Evolutionary conservation across 371 early-diverging fungal genomes (phyloP), one percentile per base, ranked within the genome.

Genomic region (Pancytospora philotis): DNA sequence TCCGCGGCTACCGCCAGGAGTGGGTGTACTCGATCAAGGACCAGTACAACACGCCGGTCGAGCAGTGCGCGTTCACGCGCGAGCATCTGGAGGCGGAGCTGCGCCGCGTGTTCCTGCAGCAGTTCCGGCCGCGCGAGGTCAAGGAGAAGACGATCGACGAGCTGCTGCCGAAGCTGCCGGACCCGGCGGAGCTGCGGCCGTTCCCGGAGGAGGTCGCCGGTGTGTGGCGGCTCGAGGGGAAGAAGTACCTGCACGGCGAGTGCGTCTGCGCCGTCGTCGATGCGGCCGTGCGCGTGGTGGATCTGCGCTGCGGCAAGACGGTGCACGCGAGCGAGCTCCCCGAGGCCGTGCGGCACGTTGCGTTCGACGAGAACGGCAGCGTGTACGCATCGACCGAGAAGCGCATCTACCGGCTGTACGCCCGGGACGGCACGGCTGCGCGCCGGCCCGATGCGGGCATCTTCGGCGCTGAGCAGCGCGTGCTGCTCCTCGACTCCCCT

Each of bases 1-100:
- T 73, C 36, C 52, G 49, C 16, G 19, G n/a, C 30, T 74, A 74
- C 55, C 58, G 62, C 22, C 75, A 74, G 49, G 73, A 74, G 19
- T 63, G 75, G 45, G 13, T 66, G 38, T 59, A 73, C 22, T 45
- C 53, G 10, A 59, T 64, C 1, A 66, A 38, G n/a, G 50, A 62
- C 6, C 59, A 19, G 34, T 74, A 70, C 51, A 1, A 51, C 19
- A 60, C 62, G 0, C 27, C 34, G 4, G 38, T 74, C 13, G 66
- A 39, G n/a, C 8, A 48, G 2, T 48, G 62, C 19, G 19, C 22
- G 30, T 39, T 60, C 27, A 19, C 41, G 19, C 66, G 31, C 27
- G 67, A 66, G 22, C 56, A 60, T 61, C 66, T 72, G 1, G 50
- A 72, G 16, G 37, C 60, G n/a, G 59, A 59, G 25, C 36, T 72